Conservation (phyloP, 805 yeast genomes). For the Citeromyces matritensis region DNA sequence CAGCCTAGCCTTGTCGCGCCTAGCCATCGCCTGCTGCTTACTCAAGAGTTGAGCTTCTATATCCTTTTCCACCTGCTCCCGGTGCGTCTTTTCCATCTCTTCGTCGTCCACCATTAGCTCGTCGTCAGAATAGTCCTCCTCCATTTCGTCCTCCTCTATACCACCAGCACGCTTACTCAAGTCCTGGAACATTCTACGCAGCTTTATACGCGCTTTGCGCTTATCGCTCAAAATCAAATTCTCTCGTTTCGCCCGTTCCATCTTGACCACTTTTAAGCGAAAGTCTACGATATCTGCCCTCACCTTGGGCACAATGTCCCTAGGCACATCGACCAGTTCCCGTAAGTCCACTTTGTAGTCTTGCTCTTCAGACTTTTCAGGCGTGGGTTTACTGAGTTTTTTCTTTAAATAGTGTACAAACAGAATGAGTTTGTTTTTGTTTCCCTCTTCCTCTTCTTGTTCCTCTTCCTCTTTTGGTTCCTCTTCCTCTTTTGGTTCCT, state of each 20-base stretch:
- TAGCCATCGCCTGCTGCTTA: constrained; percentile 7
- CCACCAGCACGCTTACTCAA: constrained; percentile 5
- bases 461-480: too few species aligned
- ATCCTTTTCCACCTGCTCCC: constrained; percentile 8
- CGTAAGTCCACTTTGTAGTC: constrained; percentile 37
- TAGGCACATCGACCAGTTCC: constrained; percentile 44
- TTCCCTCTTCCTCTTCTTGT: too few species aligned
- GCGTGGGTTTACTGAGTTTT: too few species aligned
- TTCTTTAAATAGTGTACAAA: too few species aligned
- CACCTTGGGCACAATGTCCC: constrained; percentile 33
- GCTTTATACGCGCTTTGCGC: constrained; percentile 26
- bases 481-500: too few species aligned
- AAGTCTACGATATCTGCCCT: constrained; percentile 38
- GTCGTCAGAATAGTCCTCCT: constrained; percentile 6
- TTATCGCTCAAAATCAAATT: constrained; percentile 32
- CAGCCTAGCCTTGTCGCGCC: constrained; percentile 13
- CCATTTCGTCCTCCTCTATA: constrained; percentile 10
- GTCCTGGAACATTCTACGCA: constrained; percentile 22
- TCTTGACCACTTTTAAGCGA: constrained; percentile 33
- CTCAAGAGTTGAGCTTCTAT: constrained; percentile 6
- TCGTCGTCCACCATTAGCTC: constrained; percentile 16
- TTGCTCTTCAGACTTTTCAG: too few species aligned
- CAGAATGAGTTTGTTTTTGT: too few species aligned
- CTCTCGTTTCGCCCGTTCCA: constrained; percentile 35
- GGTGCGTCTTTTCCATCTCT: constrained; percentile 12